Base-by-base conservation (phyloP, 2,329 filamentous ascomycete genomes). In the Didymellaceae sp. region DNA sequence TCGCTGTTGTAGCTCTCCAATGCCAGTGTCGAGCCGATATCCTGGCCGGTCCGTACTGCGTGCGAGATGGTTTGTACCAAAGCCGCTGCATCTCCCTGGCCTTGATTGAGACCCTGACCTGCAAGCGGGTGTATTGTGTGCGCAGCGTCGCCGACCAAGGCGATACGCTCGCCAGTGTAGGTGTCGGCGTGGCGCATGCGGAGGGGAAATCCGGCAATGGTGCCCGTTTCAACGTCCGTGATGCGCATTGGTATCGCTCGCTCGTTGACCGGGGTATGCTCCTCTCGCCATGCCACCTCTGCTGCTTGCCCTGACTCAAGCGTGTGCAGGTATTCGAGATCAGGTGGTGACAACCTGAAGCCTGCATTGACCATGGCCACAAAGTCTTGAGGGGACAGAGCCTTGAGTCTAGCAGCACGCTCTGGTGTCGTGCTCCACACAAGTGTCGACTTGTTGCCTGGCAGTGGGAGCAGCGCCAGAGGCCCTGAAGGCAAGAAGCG, bases 71-170 rank as follows among this genome's bases (percentile, higher is more conserved):
- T 86, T 55, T 81, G 82, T 6, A 86, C 85, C 0, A 99, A 82
- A 44, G 88, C 88, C 63, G 90, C 86, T 0, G 94, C 89, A 69
- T 99, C 94, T 14, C 86, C 91, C 57, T 97, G 87, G 1, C 94
- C 94, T 64, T 95, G 89, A 68, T 99, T 99, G 11, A 99, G 80
- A 1, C 94, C 94, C 74, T 97, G 94, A 1, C 94, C 94, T 1
- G 91, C 94, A 4, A 99, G 86, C 0, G 94, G 94, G 72, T 99
- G 94, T 58, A 96, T 86, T 1, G 92, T 96, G 72, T 99, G 94
- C 6, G 94, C 94, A 1, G 94, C 94, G 60, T 99, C 94, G 54
- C 94, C 94, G 26, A 99, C 85, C 1, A 99, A 83, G 1, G 92
- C 94, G 7, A 97, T 80, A n/a, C 94, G 87, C 66, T 96, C 91